Evolutionary conservation across 805 yeast genomes (phyloP), one percentile per base, ranked within the genome.

Genomic region (Hermanozyma aechmeae): DNA sequence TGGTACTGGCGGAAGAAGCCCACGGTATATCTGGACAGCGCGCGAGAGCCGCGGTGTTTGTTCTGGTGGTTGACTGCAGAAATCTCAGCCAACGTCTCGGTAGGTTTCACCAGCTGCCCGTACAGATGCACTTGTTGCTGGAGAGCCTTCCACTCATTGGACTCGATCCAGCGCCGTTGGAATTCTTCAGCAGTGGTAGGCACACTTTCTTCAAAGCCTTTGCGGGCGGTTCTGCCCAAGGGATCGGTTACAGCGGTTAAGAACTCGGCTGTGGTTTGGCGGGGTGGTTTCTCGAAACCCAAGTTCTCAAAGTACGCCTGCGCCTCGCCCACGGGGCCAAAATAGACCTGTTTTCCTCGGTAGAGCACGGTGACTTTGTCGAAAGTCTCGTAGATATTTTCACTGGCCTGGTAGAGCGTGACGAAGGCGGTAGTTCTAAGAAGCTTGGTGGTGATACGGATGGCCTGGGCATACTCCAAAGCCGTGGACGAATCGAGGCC

Each of bases 221-320:
- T 45, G 30, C 53, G 53, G 3, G 70, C 46, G 33, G 42, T 53
- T 46, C 86, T 65, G 29, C 78, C 85, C 5, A 57, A 55, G 6
- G 84, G 82, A 48, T 76, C 79, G 7, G 86, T 76, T 9, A 78
- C 63, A 2, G 83, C 73, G 2, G 84, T 78, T 43, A 78, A 54
- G 47, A 76, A 79, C 45, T 79, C 85, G 10, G 84, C 79, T 11
- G 83, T 73, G 3, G 80, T 67, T 56, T 76, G 82, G 43, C 85
- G 64, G 6, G 69, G 58, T 14, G 79, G 81, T 37, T 78, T 73
- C 22, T 58, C 50, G 42, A 61, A 79, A 13, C 87, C 87, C 79
- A 79, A 71, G 13, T 61, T 58, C 37, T 65, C 65, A 45, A 79
- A 79, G 48, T 69, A 79, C 16, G 55, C 51, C 39, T 69, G 70